A percentile compares a stretch with the other conserved stretches of the same genome.
These are phyloP conservation scores for Setaria viridis DNA, from an alignment of 202 grass and related monocot genomes.

Conservation along the genomic window DNA sequence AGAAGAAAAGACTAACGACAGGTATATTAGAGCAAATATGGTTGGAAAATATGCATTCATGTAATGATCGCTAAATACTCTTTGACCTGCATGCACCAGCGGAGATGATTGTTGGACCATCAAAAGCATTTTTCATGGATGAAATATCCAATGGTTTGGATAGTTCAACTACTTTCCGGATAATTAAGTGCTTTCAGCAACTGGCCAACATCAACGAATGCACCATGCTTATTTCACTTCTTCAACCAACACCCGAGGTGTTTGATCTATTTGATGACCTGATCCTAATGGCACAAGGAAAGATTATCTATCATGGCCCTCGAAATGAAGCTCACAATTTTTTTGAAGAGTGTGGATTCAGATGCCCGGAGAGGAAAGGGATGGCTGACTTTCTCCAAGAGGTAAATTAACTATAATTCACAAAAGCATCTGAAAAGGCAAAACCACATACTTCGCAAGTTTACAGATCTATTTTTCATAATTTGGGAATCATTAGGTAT, in stretches of 20 bases:
- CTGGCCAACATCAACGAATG: conserved; percentile 54
- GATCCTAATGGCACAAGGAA: conserved; percentile 71
- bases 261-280: conserved; percentile 74
- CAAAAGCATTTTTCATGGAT: conserved; percentile 67
- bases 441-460: neutral
- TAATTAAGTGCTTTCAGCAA: conserved; percentile 60
- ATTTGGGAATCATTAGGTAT: conserved; percentile 39
- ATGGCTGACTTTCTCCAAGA: conserved; percentile 69
- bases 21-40: conserved; percentile 38
- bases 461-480: neutral
- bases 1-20: conserved; percentile 69
- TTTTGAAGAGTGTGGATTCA: conserved; percentile 66
- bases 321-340: conserved; percentile 43
- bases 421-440: neutral
- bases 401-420: conserved; percentile 42
- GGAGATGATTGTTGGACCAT: conserved; percentile 66
- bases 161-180: conserved; percentile 65
- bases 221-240: conserved; percentile 71
- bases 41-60: neutral
- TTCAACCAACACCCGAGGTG: conserved; percentile 74
- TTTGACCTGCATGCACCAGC: conserved; percentile 40
- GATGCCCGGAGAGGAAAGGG: conserved; percentile 71
- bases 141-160: conserved; percentile 77
- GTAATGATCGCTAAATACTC: neutral
- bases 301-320: conserved; percentile 61